phyloP scores from a whole-genome alignment of 331 rosid genomes.

The Saraca asoca region DNA sequence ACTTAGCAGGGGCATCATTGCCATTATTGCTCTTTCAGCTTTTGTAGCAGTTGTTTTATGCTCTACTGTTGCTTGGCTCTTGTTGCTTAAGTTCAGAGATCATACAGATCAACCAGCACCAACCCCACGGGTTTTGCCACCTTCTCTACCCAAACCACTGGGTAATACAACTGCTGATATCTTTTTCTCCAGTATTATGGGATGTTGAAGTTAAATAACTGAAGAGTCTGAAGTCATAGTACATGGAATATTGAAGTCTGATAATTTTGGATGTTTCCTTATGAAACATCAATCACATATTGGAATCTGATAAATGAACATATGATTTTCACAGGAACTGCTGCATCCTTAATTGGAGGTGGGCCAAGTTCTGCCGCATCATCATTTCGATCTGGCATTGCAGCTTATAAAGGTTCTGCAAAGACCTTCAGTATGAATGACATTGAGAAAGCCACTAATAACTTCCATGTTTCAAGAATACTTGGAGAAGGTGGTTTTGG shows the following conservation, averaged over 20 bases:
- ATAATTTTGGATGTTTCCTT: constrained; percentile 7
- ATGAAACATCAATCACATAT: neutral
- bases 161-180: constrained; percentile 44
- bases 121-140: constrained; percentile 45
- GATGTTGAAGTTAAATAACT: constrained; percentile 16
- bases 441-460: constrained; percentile 70
- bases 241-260: neutral
- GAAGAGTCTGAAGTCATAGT: no score
- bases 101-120: constrained; percentile 42
- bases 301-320: constrained; percentile 1
- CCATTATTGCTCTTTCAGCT: constrained; percentile 64
- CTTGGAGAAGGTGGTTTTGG: constrained; percentile 99
- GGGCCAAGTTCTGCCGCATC: constrained; percentile 62
- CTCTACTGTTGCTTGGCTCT: constrained; percentile 57
- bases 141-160: constrained; percentile 64
- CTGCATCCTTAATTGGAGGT: constrained; percentile 56
- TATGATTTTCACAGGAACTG: constrained; percentile 52
- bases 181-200: neutral
- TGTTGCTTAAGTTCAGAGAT: constrained; percentile 56
- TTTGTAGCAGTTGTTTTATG: constrained; percentile 64
- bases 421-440: constrained; percentile 71
- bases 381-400: constrained; percentile 76
- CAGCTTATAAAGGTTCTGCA: constrained; percentile 71
- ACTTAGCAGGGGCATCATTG: constrained; percentile 60
- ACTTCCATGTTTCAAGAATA: constrained; percentile 65